Base-by-base conservation (phyloP, 1,284 basidiomycete genomes). In the Trametes versicolor region DNA sequence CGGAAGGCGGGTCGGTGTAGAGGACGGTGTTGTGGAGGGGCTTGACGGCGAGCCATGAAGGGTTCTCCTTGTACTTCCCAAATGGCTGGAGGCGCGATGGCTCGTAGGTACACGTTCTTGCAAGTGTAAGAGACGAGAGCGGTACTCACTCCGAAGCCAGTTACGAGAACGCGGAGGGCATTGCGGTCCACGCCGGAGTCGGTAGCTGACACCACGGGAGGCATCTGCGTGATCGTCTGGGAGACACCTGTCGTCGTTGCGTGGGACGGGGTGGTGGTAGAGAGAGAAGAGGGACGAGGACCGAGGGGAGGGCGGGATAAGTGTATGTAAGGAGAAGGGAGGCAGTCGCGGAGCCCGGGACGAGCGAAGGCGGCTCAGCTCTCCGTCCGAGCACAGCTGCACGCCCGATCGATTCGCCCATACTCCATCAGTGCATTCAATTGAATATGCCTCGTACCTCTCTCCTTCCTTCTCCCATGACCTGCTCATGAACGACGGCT, bases 41-140 rank as follows among this genome's bases (percentile, higher is more conserved):
- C 61, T 82, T 77, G 25, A 88, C 85, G 39, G 87, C 87, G 10
- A 87, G 78, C 88, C 88, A 90, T 29, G 87, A 87, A 1, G 88
- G 87, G 70, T 89, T 89, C 70, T 82, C 80, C 43, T 78, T 73
- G 71, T 85, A 83, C 41, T 83, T 81, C 59, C 78, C 74, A 74
- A 88, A 88, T 23, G 88, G 87, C 87, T 89, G 23, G 3, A 23
- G 45, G 56, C 50, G 52, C 39, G 49, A 19, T 56, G 63, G 60
- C 48, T 29, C 65, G 51, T 51, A 67, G 50, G 13, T 36, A 34
- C 21, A 37, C 21, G 45, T 37, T n/a, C 17, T 13, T 27, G 53
- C 39, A 8, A 34, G 17, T 23, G 41, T 17, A 53, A 23, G 23
- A 17, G 43, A 23, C 10, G 25, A 53, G 36, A 39, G n/a, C 53